Percentiles rank a stretch among this genome's conserved stretches.
Conservation (phyloP, 257 asterid genomes). For the Capsicum chinense region DNA sequence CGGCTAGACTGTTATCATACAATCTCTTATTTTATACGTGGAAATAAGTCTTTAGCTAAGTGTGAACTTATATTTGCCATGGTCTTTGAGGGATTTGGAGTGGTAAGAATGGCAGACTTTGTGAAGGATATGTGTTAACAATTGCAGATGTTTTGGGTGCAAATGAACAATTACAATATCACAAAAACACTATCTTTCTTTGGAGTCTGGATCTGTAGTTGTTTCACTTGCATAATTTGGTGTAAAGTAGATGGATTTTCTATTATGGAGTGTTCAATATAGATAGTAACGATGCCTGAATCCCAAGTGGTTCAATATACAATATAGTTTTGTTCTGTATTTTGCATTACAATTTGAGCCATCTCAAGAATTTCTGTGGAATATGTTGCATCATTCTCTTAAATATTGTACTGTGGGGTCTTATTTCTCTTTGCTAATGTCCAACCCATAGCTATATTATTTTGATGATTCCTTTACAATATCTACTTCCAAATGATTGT, state of each 20-base stretch:
- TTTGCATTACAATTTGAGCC: neutral
- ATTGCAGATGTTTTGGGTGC: neutral
- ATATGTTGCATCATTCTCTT: neutral
- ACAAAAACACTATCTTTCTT: neutral
- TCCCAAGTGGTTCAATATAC: neutral
- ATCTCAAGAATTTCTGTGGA: neutral
- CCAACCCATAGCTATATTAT: neutral
- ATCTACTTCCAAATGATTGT: neutral
- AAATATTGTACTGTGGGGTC: neutral
- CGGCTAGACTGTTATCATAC: neutral
- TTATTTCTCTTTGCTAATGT: neutral
- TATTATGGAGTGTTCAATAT: neutral
- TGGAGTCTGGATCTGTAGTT: neutral
- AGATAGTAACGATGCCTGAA: neutral
- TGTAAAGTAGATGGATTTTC: neutral
- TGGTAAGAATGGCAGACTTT: constrained; percentile 8
- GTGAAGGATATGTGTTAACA: neutral
- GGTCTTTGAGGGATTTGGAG: constrained; percentile 5
- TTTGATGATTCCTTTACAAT: neutral
- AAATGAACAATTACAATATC: neutral
- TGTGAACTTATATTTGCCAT: neutral
- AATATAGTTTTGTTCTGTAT: neutral
- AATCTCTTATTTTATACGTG: neutral
- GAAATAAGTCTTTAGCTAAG: neutral
- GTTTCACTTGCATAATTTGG: neutral